Base-by-base conservation (phyloP, 2,329 filamentous ascomycete genomes). In the Cryphonectria parasitica region DNA sequence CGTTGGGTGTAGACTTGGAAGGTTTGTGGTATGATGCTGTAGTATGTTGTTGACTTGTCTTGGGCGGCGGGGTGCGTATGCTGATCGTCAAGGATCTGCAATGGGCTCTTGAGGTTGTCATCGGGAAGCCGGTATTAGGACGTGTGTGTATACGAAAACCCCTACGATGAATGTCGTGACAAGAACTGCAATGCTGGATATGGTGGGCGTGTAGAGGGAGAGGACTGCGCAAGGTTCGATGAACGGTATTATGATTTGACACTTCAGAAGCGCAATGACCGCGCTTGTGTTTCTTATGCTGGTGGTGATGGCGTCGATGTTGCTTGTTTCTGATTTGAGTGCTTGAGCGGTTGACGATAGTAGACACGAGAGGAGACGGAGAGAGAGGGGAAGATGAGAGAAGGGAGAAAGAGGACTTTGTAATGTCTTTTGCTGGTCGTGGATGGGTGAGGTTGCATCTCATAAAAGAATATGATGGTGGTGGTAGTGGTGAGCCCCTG, bases 71-170 rank as follows among this genome's bases (percentile, higher is more conserved):
- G 11, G 63, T 58, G 43, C 69, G 71, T 19, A 72, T 58, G 66
- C 56, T 72, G 69, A 72, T 72, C 69, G 71, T 72, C 65, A 66
- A 67, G 64, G 71, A 72, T 71, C 71, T 70, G 43, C 67, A 66
- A 56, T 71, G 71, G 49, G 69, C 39, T 69, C 64, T 71, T 36
- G 69, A 36, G n/a, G 66, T 66, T 72, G 71, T 64, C 71, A 72
- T 72, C n/a, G 71, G 67, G 68, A 68, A 64, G 41, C 63, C 28
- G 63, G 41, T 49, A 28, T n/a, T 22, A 10, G 61, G 41, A 19
- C 25, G 25, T 39, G 63, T 49, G 36, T 64, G n/a, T 15, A 28
- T 41, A 28, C 2, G 8, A 8, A 45, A 34, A 3, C 6, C 19
- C 28, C n/a, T 39, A 25, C 43, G 13, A 28, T 17, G 28, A 31